Base-by-base conservation (phyloP, 2,329 filamentous ascomycete species). In the Fusarium subtropicale region DNA sequence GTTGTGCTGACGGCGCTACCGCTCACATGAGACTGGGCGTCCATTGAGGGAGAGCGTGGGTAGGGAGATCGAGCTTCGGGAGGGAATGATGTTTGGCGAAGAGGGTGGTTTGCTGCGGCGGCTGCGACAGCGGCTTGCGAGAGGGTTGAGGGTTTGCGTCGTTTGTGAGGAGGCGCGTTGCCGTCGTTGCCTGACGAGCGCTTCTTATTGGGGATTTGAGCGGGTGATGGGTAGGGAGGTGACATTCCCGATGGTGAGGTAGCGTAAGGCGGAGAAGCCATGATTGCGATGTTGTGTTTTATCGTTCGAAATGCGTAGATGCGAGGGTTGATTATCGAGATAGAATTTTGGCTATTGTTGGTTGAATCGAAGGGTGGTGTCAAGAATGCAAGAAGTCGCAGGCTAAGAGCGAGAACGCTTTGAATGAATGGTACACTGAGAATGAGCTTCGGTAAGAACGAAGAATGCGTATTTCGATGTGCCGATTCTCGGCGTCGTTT, bases 21-120 rank as follows among this genome's bases (percentile, higher is more conserved):
- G 66, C 88, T 88, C 18, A 90, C 85, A 45, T 88, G 81, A 38
- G 86, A 89, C 57, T 83, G 81, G 11, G 81, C 84, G 60, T 92
- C 90, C 52, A 89, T 82, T 3, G 88, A 91, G 0, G 91, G 91
- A 0, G 90, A 92, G 18, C 90, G 87, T 20, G 84, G 84, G 41
- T 85, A 85, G 0, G 87, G 84, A 4, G 87, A 88, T 24, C 83
- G 79, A 34, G 79, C 79, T 56, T 87, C 90, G 28, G 92, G 91
- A 0, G 92, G 91, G 75, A 94, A 96, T 0, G 92, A 93, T 7
- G 93, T 94, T 75, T 94, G 91, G 39, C 92, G 91, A 3, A 96
- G 87, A 2, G 91, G 91, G 69, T 93, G 91, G 0, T 86, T 83
- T 4, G 61, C 69, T 20, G 86, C 83, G 2, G 62, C 63, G 24